Evolutionary conservation across 1,284 basidiomycete species (phyloP), one percentile per base, ranked within the genome.

Genomic region (Fomitopsis betulina): DNA sequence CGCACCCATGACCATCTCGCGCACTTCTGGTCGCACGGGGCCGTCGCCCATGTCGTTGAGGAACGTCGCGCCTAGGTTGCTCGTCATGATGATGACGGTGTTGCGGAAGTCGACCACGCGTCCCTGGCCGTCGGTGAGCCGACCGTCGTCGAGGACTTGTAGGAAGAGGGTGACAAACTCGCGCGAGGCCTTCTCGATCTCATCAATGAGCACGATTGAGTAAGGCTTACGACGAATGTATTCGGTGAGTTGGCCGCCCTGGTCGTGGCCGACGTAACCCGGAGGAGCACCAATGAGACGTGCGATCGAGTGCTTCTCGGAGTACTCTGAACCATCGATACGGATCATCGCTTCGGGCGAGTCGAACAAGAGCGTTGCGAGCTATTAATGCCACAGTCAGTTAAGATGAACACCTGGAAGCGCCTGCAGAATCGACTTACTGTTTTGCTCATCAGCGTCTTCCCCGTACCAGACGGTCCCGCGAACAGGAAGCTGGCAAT

Each of bases 111-210:
- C 82, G 42, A 93, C 84, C 25, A 89, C 76, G 59, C 89, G 83
- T 23, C 91, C 91, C 72, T 93, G 90, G 9, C 90, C 88, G 65
- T 98, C 96, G 17, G 94, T 97, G 62, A 98, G 79, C 54, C 87
- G 86, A n/a, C 96, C 96, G 66, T 98, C 96, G 67, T 98, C 96
- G 57, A 98, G 84, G 37, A 98, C 91, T 74, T 98, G 96, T 17
- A 98, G 78, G 73, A 98, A 92, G 50, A 98, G 80, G 42, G 93
- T 96, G 63, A 94, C 86, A 61, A 98, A 95, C 74, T 96, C 93
- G 57, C 84, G 85, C 60, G 87, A 87, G 5, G 94, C 92, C 74
- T 97, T 97, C 72, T 97, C 95, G 57, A 97, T 88, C 74, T 93
- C 89, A 69, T 92, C 90, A 66, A 93, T 86, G 62, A 93, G 79